phyloP scores from a whole-genome alignment of 345 rosid species.

The Boechera stricta region DNA sequence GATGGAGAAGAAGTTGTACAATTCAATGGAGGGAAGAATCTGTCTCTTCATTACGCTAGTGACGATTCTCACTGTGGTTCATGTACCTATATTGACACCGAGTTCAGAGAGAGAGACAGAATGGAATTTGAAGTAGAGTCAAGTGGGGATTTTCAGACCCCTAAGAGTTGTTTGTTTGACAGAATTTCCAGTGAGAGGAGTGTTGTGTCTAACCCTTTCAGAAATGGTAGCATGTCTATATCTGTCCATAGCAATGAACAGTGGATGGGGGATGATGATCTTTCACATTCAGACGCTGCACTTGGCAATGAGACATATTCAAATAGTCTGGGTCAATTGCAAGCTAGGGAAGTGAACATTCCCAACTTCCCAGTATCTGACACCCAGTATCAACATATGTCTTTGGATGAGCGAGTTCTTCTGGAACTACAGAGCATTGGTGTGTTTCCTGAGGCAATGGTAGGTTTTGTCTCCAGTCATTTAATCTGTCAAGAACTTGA shows the following conservation, averaged over 20 bases:
- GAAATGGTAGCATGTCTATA: conserved; percentile 66
- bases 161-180: conserved; percentile 65
- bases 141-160: conserved; percentile 66
- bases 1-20: conserved; percentile 76
- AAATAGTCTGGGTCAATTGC: conserved; percentile 58
- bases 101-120: conserved; percentile 82
- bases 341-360: conserved; percentile 55
- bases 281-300: conserved; percentile 64
- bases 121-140: conserved; percentile 97
- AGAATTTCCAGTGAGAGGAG: conserved; percentile 74
- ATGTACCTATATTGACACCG: conserved; percentile 83
- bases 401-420: conserved; percentile 77
- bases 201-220: conserved; percentile 63
- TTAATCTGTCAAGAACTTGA: conserved; percentile 10
- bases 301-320: conserved; percentile 70
- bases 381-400: conserved; percentile 71
- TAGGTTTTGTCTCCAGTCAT: conserved; percentile 45
- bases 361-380: conserved; percentile 59
- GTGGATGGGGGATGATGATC: conserved; percentile 78
- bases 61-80: conserved; percentile 99
- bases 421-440: conserved; percentile 91
- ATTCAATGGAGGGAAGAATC: conserved; percentile 67
- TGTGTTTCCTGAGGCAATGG: conserved; percentile 81
- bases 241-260: conserved; percentile 76
- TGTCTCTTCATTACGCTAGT: conserved; percentile 82